Evolutionary conservation across 2,329 filamentous ascomycete species (phyloP), one percentile per base, ranked within the genome.

Genomic region (Fusarium penzigii): DNA sequence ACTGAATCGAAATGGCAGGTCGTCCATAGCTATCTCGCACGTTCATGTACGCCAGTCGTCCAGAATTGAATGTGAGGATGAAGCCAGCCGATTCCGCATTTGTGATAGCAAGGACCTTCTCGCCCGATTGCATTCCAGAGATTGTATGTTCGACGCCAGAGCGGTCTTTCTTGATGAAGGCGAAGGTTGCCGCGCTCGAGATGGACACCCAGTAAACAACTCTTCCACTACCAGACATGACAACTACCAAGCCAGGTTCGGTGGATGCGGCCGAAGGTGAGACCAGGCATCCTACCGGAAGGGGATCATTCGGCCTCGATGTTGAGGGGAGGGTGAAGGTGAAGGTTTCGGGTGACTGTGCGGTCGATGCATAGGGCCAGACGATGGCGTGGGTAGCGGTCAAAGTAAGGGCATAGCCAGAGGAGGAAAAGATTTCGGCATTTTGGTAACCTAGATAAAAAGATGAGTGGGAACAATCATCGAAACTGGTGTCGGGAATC

Each of bases 131-230:
- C 72, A 97, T 80, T 55, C 88, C 88, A 3, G 83, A 78, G 56
- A 96, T 84, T 3, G 77, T 76, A 42, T 89, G 85, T 65, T 95
- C 90, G 14, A 96, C 84, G 14, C 90, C 90, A 58, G 86, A 87
- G 59, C 89, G 86, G 65, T 90, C 89, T 68, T 95, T 88, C 59
- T 89, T 87, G 65, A 93, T 89, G 39, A 95, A 83, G 57, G 89
- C 90, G 49, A 95, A 80, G 1, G 90, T 91, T 39, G 92, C 89
- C 10, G 91, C 92, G 70, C 86, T 92, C 50, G 93, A 92, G 57
- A 97, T 89, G 39, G 91, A 95, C 69, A 97, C 94, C 92, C 94
- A 97, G 71, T 94, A 97, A 42, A 90, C 87, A 47, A 97, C 85
- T 70, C 87, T 92, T 47, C 94, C 94, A 44, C 81, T 92, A 16